Percentiles rank a stretch among this genome's conserved stretches.
Conservation (phyloP, 257 asterid species). For the Solanum chmielewskii region DNA sequence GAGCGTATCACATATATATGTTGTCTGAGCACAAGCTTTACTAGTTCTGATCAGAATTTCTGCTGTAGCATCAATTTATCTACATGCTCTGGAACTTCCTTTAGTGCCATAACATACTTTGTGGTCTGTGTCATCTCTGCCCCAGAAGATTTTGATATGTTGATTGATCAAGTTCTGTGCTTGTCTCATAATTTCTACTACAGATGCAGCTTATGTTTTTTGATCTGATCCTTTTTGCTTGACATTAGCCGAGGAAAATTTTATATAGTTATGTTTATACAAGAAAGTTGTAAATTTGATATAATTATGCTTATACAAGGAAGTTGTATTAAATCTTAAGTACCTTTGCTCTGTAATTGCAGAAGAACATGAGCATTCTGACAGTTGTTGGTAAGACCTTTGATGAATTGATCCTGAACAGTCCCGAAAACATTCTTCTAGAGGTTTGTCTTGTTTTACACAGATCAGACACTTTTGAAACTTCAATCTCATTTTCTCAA, state of each 20-base stretch:
- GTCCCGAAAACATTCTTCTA: slow-evolving; percentile 46
- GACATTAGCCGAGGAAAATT: background rate
- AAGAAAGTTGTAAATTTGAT: background rate
- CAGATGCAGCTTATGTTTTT: background rate
- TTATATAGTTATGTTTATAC: background rate
- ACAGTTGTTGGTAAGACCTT: slow-evolving; percentile 81
- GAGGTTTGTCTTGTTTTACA: slow-evolving; percentile 42
- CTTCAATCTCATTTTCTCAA: background rate
- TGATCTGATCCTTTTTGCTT: background rate
- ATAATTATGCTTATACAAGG: background rate
- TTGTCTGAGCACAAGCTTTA: background rate
- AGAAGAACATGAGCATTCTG: slow-evolving; percentile 55
- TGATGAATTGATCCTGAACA: slow-evolving; percentile 58
- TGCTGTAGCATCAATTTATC: background rate
- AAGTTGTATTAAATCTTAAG: background rate
- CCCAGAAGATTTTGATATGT: background rate
- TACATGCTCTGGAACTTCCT: background rate
- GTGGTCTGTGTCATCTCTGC: background rate
- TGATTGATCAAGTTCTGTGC: background rate
- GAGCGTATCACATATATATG: background rate
- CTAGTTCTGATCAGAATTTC: background rate
- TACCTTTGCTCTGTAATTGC: slow-evolving; percentile 8
- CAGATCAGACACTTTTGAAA: background rate
- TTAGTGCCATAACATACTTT: background rate
- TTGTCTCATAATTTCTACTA: background rate